phyloP scores from a whole-genome alignment of 495 filamentous ascomycete species.

The Neurospora sp. region DNA sequence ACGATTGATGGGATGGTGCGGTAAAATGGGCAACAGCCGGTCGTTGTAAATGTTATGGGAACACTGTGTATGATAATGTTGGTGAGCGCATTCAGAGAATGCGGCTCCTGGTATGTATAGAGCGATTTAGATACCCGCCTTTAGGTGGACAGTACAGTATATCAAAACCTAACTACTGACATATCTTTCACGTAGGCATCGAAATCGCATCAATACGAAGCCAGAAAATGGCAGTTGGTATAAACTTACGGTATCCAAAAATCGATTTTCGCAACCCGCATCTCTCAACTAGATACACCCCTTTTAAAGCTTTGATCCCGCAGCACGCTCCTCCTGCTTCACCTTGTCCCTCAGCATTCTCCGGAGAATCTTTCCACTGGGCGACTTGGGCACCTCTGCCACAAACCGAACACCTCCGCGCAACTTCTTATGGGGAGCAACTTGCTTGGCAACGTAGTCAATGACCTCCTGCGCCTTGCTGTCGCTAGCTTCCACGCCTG shows the following conservation, averaged over 20 bases:
- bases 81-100: background rate
- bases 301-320: conserved; percentile 23
- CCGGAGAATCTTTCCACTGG: conserved; percentile 80
- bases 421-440: conserved; percentile 65
- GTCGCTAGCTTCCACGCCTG: conserved; percentile 36
- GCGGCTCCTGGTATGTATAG: background rate
- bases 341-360: conserved; percentile 44
- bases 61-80: background rate
- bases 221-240: background rate
- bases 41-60: background rate
- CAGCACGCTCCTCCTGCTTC: conserved; percentile 23
- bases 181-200: background rate
- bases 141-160: background rate
- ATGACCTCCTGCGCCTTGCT: conserved; percentile 52
- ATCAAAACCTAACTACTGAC: background rate
- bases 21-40: background rate
- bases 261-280: background rate
- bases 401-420: conserved; percentile 77
- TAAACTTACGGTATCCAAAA: background rate
- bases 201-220: background rate
- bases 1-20: background rate
- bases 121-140: background rate
- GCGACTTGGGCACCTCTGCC: conserved; percentile 74
- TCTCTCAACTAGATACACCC: background rate
- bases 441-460: conserved; percentile 46